These are phyloP conservation scores for Crithidia expoeki DNA, from an alignment of 208 protist species.

Conservation along the genomic window DNA sequence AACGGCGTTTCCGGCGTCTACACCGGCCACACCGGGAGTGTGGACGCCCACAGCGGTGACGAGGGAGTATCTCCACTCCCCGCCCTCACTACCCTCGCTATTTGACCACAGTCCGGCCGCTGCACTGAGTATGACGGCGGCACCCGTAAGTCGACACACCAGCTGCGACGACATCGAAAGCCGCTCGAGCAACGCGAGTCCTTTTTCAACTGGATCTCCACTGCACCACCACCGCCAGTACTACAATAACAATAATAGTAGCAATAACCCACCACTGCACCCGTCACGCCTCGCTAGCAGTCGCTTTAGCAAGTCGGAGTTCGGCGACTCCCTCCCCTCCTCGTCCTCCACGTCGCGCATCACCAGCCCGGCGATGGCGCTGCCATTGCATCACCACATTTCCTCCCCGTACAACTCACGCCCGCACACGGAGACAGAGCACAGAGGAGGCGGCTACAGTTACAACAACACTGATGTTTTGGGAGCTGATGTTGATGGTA, in stretches of 20 bases:
- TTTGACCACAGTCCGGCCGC: neutral
- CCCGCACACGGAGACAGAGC: neutral
- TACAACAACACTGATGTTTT: neutral
- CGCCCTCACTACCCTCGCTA: neutral
- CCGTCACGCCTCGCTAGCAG: constrained; percentile 1
- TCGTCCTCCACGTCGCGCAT: constrained; percentile 8
- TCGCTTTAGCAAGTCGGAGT: neutral
- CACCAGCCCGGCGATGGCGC: neutral
- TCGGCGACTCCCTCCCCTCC: constrained; percentile 8
- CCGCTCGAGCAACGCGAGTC: neutral
- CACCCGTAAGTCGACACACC: neutral
- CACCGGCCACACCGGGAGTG: constrained; percentile 1
- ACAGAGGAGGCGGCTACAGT: neutral
- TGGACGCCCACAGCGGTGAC: neutral
- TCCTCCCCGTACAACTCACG: constrained; percentile 7
- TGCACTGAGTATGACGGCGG: constrained; percentile 3
- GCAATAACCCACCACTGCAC: neutral
- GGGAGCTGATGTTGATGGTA: neutral
- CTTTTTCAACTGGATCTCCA: neutral
- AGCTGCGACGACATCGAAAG: neutral
- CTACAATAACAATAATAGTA: neutral
- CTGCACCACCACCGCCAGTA: neutral
- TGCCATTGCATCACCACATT: neutral
- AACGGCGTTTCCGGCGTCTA: neutral
- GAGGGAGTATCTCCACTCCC: neutral